Conservation (phyloP, 768 basidiomycete genomes). For the Suillus alpinus region DNA sequence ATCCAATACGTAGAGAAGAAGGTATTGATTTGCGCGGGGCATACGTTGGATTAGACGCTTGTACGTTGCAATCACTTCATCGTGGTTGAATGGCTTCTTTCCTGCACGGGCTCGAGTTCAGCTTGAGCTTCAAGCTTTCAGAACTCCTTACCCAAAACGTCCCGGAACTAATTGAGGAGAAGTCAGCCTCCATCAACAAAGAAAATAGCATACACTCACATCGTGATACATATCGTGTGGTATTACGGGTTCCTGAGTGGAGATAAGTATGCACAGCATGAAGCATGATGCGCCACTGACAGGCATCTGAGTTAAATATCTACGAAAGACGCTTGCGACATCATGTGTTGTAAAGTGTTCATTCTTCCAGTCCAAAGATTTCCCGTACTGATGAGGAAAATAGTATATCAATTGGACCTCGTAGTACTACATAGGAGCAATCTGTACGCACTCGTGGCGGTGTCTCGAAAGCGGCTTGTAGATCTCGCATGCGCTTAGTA, state of each 20-base stretch:
- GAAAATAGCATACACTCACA: constrained; percentile 45
- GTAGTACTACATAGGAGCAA: not conserved
- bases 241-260: constrained; percentile 85
- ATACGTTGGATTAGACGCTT: constrained; percentile 80
- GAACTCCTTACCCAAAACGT: constrained; percentile 58
- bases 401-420: constrained; percentile 1
- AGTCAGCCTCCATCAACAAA: constrained; percentile 12
- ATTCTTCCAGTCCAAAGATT: constrained; percentile 86
- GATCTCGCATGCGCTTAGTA: constrained; percentile 90
- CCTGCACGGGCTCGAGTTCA: constrained; percentile 37
- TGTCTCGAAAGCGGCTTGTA: constrained; percentile 87
- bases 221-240: constrained; percentile 86
- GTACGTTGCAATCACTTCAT: constrained; percentile 75
- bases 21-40: constrained; percentile 89
- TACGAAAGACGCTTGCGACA: constrained; percentile 92
- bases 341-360: constrained; percentile 92
- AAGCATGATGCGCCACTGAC: constrained; percentile 46
- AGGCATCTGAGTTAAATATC: constrained; percentile 96
- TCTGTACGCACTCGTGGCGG: constrained; percentile 68
- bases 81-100: constrained; percentile 65
- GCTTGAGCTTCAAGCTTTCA: not conserved
- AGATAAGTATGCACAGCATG: constrained; percentile 8
- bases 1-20: constrained; percentile 96
- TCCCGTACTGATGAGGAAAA: constrained; percentile 69
- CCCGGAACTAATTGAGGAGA: constrained; percentile 59